These are phyloP conservation scores for Aureobasidium zeae DNA, from an alignment of 2,329 filamentous ascomycete species.

Conservation along the genomic window DNA sequence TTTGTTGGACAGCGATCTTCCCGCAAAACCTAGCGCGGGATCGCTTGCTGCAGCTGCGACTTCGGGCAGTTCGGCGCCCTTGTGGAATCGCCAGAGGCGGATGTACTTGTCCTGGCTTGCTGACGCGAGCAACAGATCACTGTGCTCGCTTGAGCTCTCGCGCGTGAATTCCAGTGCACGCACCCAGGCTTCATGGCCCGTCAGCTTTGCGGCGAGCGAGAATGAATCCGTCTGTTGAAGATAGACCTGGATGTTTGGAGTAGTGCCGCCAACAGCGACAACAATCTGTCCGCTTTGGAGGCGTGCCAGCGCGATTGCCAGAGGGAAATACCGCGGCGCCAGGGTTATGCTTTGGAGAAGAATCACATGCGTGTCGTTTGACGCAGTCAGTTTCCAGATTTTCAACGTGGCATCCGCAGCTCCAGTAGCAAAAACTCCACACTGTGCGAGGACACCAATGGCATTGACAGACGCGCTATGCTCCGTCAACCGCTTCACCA, in stretches of 20 bases:
- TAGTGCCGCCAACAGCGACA: constrained; percentile 79
- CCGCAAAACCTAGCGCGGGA: constrained; percentile 49
- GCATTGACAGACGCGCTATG: constrained; percentile 69
- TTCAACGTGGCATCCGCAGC: constrained; percentile 55
- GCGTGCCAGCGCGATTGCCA: constrained; percentile 60
- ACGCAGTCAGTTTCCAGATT: constrained; percentile 54
- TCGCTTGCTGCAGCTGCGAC: constrained; percentile 48
- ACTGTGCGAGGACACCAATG: constrained; percentile 39
- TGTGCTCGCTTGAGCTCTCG: constrained; percentile 46
- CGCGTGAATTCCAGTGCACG: constrained; percentile 69
- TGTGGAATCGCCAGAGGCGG: constrained; percentile 78
- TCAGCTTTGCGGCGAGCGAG: constrained; percentile 62
- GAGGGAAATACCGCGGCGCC: constrained; percentile 69
- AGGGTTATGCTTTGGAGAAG: constrained; percentile 63
- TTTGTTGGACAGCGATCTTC: constrained; percentile 79
- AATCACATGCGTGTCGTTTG: constrained; percentile 20
- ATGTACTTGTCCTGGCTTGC: constrained; percentile 98
- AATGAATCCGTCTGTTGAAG: constrained; percentile 53
- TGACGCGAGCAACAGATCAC: constrained; percentile 76
- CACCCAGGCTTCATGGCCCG: constrained; percentile 92
- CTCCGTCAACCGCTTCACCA: constrained; percentile 45
- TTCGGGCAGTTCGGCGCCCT: constrained; percentile 55
- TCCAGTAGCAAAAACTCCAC: constrained; percentile 47
- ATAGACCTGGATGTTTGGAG: constrained; percentile 71
- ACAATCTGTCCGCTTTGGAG: constrained; percentile 43